A percentile compares a stretch with the other conserved stretches of the same genome.
Conservation (phyloP, 257 asterid genomes). For the Nicotiana sylvestris region DNA sequence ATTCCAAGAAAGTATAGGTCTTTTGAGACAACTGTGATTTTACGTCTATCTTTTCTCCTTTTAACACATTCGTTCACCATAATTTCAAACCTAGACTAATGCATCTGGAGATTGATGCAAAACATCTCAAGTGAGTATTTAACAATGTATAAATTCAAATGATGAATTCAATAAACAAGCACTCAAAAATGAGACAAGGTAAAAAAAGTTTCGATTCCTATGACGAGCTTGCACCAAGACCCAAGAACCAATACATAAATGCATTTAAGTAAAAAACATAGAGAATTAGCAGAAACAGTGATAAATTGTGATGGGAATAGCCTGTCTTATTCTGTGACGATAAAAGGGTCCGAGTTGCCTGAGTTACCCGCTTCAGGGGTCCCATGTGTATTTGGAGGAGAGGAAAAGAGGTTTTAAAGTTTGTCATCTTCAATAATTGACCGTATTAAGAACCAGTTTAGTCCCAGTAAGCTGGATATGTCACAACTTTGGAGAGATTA, state of each 20-base stretch:
- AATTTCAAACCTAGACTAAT: too few relatives aligned
- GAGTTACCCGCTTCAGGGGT: not conserved
- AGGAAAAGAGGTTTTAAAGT: not conserved
- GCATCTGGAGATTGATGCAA: too few relatives aligned
- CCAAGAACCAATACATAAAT: conserved; percentile 27
- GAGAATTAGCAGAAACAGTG: conserved; percentile 26
- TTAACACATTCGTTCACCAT: too few relatives aligned
- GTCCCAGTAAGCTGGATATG: not conserved
- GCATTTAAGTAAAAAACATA: conserved; percentile 21
- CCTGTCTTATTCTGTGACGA: not conserved
- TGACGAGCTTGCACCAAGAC: conserved; percentile 15
- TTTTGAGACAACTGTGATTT: too few relatives aligned
- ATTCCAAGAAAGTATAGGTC: too few relatives aligned
- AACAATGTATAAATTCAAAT: not conserved
- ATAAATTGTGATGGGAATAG: not conserved
- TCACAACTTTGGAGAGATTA: not conserved
- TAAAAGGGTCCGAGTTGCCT: not conserved
- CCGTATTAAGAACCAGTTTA: not conserved
- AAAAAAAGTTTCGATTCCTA: conserved; percentile 12
- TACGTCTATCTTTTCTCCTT: too few relatives aligned
- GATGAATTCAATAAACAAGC: conserved; percentile 6
- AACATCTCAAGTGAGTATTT: not conserved
- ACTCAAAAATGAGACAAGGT: conserved; percentile 9
- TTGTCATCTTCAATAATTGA: not conserved
- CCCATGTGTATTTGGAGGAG: conserved; percentile 17